phyloP scores from a whole-genome alignment of 768 basidiomycete genomes.

The Mycena capillaripes region DNA sequence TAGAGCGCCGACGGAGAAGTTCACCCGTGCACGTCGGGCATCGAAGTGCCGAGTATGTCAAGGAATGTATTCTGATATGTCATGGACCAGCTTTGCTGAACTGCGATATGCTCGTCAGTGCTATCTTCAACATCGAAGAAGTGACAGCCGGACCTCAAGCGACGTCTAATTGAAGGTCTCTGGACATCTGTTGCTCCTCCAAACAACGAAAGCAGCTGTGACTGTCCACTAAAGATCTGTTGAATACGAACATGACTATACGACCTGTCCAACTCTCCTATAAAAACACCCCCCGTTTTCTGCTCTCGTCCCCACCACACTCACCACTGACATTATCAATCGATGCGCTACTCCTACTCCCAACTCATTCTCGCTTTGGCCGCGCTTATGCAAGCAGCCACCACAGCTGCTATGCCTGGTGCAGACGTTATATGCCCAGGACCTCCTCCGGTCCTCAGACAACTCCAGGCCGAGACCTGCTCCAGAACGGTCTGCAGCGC shows the following conservation, averaged over 20 bases:
- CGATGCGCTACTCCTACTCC: constrained; percentile 19
- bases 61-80: constrained; percentile 19
- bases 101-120: constrained; percentile 16
- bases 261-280: constrained; percentile 18
- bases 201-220: constrained; percentile 16
- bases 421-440: constrained; percentile 7
- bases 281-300: constrained; percentile 18
- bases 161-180: constrained; percentile 12
- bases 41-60: constrained; percentile 12
- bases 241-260: constrained; percentile 15
- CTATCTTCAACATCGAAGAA: constrained; percentile 19
- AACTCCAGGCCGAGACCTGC: constrained; percentile 18
- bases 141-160: constrained; percentile 19
- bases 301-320: constrained; percentile 13
- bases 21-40: constrained; percentile 14
- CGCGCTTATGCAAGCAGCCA: constrained; percentile 18
- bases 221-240: constrained; percentile 17
- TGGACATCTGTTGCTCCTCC: no score
- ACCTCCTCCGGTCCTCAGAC: constrained; percentile 13
- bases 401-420: constrained; percentile 12
- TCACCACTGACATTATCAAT: constrained; percentile 14
- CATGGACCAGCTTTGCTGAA: constrained; percentile 18
- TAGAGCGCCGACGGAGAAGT: constrained; percentile 19
- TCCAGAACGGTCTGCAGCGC: constrained; percentile 11
- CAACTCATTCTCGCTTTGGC: constrained; percentile 17